Percentiles rank a stretch among this genome's conserved stretches.
These are phyloP conservation scores for Tetrahymena elliotti DNA, from an alignment of 73 alveolate genomes.

Conservation along the genomic window DNA sequence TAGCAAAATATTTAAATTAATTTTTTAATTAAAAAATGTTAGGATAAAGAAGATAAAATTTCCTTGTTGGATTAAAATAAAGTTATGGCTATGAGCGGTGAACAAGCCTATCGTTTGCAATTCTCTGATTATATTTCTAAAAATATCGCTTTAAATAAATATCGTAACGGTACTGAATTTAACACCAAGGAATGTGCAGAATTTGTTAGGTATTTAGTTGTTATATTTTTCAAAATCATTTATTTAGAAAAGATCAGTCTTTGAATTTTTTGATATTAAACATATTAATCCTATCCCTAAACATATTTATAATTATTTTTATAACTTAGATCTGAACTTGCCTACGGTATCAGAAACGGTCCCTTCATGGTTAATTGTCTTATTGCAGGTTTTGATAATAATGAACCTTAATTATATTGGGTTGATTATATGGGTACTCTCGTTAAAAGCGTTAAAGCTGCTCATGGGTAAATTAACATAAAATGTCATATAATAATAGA, in stretches of 20 bases:
- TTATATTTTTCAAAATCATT: no score
- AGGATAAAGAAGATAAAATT: slow-evolving; percentile 80
- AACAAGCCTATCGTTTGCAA: slow-evolving; percentile 72
- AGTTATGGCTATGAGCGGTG: slow-evolving; percentile 86
- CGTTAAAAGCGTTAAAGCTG: slow-evolving; percentile 79
- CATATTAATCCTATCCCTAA: not conserved
- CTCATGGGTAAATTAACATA: slow-evolving; percentile 64
- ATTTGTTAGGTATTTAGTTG: slow-evolving; percentile 70
- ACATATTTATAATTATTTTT: slow-evolving; percentile 32
- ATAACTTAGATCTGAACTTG: slow-evolving; percentile 15
- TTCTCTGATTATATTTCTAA: slow-evolving; percentile 76
- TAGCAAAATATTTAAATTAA: not conserved
- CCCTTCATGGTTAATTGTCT: slow-evolving; percentile 75
- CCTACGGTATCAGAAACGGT: slow-evolving; percentile 65
- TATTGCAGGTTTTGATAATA: slow-evolving; percentile 79
- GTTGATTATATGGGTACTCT: slow-evolving; percentile 89
- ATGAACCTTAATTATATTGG: slow-evolving; percentile 81
- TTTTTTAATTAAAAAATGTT: not conserved
- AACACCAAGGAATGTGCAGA: slow-evolving; percentile 81
- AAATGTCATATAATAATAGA: not conserved
- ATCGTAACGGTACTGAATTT: slow-evolving; percentile 67
- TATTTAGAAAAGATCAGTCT: not conserved
- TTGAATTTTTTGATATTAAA: not conserved
- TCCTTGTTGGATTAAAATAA: slow-evolving; percentile 57
- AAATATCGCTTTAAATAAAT: slow-evolving; percentile 68